Evolutionary conservation across 2,329 filamentous ascomycete genomes (phyloP), one percentile per base, ranked within the genome.

Genomic region (Aspergillus transmontanensis): DNA sequence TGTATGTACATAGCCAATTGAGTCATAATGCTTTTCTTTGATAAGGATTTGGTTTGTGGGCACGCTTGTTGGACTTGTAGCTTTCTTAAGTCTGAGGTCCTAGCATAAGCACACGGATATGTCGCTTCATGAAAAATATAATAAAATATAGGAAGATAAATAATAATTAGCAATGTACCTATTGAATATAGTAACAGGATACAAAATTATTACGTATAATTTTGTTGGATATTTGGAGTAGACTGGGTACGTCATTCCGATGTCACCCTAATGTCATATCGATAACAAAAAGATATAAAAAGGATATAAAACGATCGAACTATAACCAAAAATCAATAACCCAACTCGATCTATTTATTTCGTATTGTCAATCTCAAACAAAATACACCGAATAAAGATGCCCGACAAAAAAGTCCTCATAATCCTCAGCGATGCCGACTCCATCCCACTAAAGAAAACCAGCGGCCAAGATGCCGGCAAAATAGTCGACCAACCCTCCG

Each of bases 361-460:
- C 3, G 2, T 6, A 16, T 6, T 16, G 5, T 16, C 14, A 1
- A 16, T 2, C 12, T 6, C 34, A 6, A 34, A 5, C 5, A 36
- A 1, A 5, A 14, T 36, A 36, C 32, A 34, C 11, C 32, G 0
- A 12, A 5, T 2, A 48, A 65, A 56, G 53, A 74, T 74, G 71
- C 61, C 66, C 3, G 9, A 63, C 6, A 79, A 78, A 59, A 82
- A 81, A 64, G 70, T 82, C 59, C 79, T 82, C 65, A 80, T 82
- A 64, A 69, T 82, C 66, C 73, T 82, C 62, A 81, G 79, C 54
- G 80, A 82, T 62, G 78, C 79, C 6, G 63, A 76, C 63, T 74
- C 75, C 57, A 79, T 81, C 58, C 72, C 77, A 6, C 60, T 80
- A 5, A 70, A 73, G 41, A 78, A 78, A 26, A 70, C 65, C 34